Percentiles rank a stretch among this genome's conserved stretches.
Conservation (phyloP, 192 early-diverging fungal genomes). For the Backusella circina region DNA sequence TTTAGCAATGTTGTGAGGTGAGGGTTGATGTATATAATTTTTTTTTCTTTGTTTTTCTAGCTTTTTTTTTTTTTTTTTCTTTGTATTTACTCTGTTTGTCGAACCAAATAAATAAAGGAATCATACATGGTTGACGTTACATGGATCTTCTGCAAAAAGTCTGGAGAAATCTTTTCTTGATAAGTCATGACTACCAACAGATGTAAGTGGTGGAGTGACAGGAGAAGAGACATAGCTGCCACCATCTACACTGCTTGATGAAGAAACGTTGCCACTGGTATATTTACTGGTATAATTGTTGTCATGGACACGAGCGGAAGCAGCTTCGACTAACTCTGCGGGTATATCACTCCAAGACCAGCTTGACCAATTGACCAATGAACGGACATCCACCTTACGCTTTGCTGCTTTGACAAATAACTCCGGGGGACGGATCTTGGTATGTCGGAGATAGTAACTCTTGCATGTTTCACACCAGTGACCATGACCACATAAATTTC, state of each 20-base stretch:
- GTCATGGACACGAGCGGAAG: not conserved
- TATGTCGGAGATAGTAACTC: slow-evolving; percentile 30
- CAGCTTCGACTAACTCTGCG: not conserved
- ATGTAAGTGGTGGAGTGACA: slow-evolving; percentile 1
- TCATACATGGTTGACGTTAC: not conserved
- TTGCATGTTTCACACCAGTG: slow-evolving; percentile 37
- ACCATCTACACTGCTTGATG: not conserved
- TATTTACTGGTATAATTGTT: not conserved
- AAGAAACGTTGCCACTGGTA: not conserved
- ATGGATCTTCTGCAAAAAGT: not conserved
- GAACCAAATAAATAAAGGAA: not conserved
- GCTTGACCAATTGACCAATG: slow-evolving; percentile 13
- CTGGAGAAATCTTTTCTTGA: not conserved
- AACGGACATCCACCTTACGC: slow-evolving; percentile 26
- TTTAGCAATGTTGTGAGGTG: not conserved
- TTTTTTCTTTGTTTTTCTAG: not conserved
- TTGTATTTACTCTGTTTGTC: not conserved
- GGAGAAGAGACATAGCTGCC: not conserved
- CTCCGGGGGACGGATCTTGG: slow-evolving; percentile 19
- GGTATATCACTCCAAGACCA: slow-evolving; percentile 21
- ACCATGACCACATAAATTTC: slow-evolving; percentile 29
- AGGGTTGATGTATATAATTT: not conserved
- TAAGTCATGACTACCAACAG: not conserved
- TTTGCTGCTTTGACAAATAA: slow-evolving; percentile 32
- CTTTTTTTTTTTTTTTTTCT: slow-evolving; percentile 2